Evolutionary conservation across 2,329 filamentous ascomycete species (phyloP), one percentile per base, ranked within the genome.

Genomic region (Fusarium sp.): DNA sequence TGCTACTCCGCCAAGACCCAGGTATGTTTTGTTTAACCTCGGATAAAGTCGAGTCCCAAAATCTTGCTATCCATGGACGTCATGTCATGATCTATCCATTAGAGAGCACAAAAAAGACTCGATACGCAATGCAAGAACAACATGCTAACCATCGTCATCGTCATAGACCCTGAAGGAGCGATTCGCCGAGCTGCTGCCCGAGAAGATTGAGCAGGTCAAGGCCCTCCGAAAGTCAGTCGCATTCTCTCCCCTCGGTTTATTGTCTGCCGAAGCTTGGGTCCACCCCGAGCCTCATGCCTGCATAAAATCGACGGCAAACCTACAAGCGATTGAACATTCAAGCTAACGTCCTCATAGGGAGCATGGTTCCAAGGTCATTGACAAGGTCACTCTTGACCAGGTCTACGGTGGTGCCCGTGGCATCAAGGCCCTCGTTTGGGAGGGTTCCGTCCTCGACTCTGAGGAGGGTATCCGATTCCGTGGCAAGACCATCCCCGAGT

Each of bases 401-500:
- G 96, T 97, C 81, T 99, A 98, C 83, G 96, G 96, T 83, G 96
- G 96, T 91, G 96, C 96, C 80, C 95, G 96, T 87, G 95, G 96
- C 80, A 97, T 99, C 87, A 99, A 98, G 90, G 92, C 91, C 77
- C 91, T 99, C 70, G 96, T 99, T 79, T 99, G 96, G 96, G 96
- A 99, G 87, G 92, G 95, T 78, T 99, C 96, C 79, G 96, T 99
- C 78, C 92, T 99, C 79, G 96, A 99, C 85, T 89, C 95, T 63
- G 94, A 98, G 88, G 96, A 99, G 89, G 96, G 96, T 86, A 99
- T 99, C 85, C 93, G 96, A 78, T 99, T 99, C 91, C 92, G 96
- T 82, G 96, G 96, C 87, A 96, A 95, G 90, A 99, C 96, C 75
- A 99, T 99, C 79, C 96, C 96, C 77, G 96, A 99, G 86, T 98